Evolutionary conservation across 331 rosid species (phyloP).

Genomic region (Cydonia oblonga): DNA sequence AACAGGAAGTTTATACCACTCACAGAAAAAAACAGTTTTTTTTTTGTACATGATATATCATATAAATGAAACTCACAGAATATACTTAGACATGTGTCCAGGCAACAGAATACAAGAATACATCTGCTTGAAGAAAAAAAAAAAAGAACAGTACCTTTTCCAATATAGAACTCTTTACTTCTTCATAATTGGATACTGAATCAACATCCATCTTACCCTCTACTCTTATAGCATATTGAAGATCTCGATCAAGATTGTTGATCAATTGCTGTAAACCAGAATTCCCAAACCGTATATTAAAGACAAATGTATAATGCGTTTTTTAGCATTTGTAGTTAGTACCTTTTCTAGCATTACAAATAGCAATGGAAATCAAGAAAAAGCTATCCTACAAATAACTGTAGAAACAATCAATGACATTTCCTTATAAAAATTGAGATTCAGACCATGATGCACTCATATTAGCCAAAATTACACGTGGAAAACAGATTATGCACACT

Average conservation of each 20-base stretch:
- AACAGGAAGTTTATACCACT: background rate
- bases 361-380: background rate
- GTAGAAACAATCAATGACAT: background rate
- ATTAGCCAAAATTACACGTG: background rate
- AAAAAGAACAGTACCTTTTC: conserved; percentile 56
- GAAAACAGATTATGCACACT: background rate
- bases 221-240: conserved; percentile 83
- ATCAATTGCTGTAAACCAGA: conserved; percentile 64
- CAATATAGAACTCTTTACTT: conserved; percentile 70
- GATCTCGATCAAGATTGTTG: conserved; percentile 84
- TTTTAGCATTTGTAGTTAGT: background rate
- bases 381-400: background rate
- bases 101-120: conserved; percentile 2
- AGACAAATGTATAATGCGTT: background rate
- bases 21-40: too few relatives aligned
- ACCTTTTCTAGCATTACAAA: background rate
- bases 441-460: background rate
- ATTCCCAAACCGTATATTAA: conserved; percentile 13
- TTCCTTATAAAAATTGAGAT: background rate
- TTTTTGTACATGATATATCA: background rate
- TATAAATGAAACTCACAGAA: background rate
- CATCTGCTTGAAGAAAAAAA: conserved; percentile 7
- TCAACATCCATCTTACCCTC: conserved; percentile 93
- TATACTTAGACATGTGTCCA: conserved; percentile 3
- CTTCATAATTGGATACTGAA: conserved; percentile 69